Evolutionary conservation across 2,329 filamentous ascomycete genomes (phyloP).

Genomic region (Coleophoma crateriformis): DNA sequence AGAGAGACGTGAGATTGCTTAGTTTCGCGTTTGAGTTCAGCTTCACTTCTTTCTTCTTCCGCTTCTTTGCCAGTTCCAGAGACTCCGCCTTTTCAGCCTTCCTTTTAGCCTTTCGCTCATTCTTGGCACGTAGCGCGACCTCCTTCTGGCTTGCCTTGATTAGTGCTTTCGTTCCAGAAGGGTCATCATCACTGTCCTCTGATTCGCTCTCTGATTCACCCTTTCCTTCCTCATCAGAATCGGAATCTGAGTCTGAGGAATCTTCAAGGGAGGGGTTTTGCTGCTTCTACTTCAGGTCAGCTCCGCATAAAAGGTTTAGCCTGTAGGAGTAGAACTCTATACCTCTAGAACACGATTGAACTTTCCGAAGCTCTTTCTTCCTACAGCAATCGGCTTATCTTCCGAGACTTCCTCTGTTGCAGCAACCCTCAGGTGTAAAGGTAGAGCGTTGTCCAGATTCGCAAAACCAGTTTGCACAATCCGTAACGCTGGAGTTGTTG

Average conservation of each 20-base stretch:
- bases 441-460: constrained; percentile 34
- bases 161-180: constrained; percentile 30
- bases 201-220: constrained; percentile 20
- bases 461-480: constrained; percentile 60
- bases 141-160: constrained; percentile 39
- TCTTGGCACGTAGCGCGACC: constrained; percentile 33
- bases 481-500: constrained; percentile 34
- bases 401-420: constrained; percentile 24
- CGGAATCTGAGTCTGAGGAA: constrained; percentile 28
- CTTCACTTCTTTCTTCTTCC: constrained; percentile 62
- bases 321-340: not conserved
- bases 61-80: constrained; percentile 48
- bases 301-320: not conserved
- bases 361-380: constrained; percentile 44
- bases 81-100: constrained; percentile 41
- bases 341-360: constrained; percentile 34
- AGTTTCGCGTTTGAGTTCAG: constrained; percentile 25
- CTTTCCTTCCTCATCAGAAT: constrained; percentile 25
- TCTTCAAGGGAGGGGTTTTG: constrained; percentile 28
- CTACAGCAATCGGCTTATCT: constrained; percentile 26
- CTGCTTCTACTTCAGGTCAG: constrained; percentile 27
- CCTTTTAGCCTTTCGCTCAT: constrained; percentile 38
- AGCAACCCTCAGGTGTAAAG: constrained; percentile 6
- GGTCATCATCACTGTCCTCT: constrained; percentile 31
- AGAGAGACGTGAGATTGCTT: constrained; percentile 57